Conservation (phyloP, 2,329 filamentous ascomycete genomes). For the Trichoderma sp. region DNA sequence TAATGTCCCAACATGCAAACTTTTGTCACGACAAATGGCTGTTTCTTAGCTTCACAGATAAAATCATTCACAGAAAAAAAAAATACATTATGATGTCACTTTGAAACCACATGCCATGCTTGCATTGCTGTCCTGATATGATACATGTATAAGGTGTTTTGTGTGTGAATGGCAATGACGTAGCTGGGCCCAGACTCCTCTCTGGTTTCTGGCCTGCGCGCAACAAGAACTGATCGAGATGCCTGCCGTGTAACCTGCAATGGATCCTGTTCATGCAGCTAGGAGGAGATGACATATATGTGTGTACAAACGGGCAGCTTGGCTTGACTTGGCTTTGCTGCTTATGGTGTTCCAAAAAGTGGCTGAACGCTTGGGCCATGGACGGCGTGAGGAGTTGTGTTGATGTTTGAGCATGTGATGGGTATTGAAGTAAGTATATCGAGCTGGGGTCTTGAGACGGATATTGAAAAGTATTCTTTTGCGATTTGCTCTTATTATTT, state of each 20-base stretch:
- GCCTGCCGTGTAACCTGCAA: slow-evolving; percentile 9
- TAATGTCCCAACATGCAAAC: slow-evolving; percentile 43
- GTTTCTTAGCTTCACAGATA: slow-evolving; percentile 47
- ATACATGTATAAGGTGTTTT: background rate
- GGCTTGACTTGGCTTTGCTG: background rate
- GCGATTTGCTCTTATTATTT: no score
- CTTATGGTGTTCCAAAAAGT: background rate
- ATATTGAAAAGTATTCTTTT: no score
- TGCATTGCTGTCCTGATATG: background rate
- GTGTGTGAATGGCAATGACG: slow-evolving; percentile 11
- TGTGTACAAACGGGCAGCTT: background rate
- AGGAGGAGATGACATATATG: background rate
- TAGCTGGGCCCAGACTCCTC: background rate
- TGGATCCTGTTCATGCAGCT: background rate
- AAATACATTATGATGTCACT: slow-evolving; percentile 26
- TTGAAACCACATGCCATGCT: background rate
- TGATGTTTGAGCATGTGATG: background rate
- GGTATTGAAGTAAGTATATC: background rate
- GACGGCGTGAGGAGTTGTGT: background rate
- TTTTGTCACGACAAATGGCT: slow-evolving; percentile 46
- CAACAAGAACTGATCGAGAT: background rate
- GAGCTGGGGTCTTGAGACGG: no score
- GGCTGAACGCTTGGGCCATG: background rate
- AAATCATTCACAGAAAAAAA: slow-evolving; percentile 36
- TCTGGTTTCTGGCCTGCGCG: background rate